A percentile compares a stretch with the other conserved stretches of the same genome.
phyloP scores from a whole-genome alignment of 257 asterid species.

The Marsdenia floribunda region DNA sequence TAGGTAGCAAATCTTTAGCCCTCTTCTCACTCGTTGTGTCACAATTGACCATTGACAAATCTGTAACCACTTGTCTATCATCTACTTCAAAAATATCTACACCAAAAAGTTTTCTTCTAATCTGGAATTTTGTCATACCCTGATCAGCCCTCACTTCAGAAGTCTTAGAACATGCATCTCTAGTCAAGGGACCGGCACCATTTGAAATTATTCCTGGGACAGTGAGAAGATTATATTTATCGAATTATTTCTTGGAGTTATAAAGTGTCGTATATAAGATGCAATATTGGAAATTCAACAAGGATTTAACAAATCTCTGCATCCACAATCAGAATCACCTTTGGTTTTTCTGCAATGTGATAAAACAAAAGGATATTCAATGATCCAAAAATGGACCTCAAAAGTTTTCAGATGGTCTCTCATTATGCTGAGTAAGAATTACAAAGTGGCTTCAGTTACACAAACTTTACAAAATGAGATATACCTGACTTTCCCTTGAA shows the following conservation, averaged over 20 bases:
- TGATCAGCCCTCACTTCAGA: slow-evolving; percentile 22
- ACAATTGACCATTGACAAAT: slow-evolving; percentile 14
- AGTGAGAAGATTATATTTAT: slow-evolving; percentile 10
- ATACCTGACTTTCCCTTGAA: not conserved
- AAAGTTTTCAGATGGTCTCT: not conserved
- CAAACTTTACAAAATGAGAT: not conserved
- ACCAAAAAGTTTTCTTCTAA: slow-evolving; percentile 55
- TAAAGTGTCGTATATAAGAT: not conserved
- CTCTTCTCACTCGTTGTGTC: not conserved
- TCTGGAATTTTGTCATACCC: slow-evolving; percentile 29
- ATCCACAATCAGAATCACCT: not conserved
- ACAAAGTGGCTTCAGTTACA: not conserved
- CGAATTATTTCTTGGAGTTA: not conserved
- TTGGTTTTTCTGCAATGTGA: not conserved
- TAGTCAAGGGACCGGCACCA: slow-evolving; percentile 23
- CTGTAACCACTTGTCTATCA: slow-evolving; percentile 20
- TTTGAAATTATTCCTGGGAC: slow-evolving; percentile 34
- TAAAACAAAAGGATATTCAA: not conserved
- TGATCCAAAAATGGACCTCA: not conserved
- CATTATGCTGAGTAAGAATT: not conserved
- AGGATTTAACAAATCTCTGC: not conserved
- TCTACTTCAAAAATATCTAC: slow-evolving; percentile 53
- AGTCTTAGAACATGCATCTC: slow-evolving; percentile 12
- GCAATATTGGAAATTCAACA: not conserved
- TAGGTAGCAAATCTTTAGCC: not conserved